Evolutionary conservation across 441 rosid species (phyloP), one percentile per base, ranked within the genome.

Genomic region (Erysimum pusillum): DNA sequence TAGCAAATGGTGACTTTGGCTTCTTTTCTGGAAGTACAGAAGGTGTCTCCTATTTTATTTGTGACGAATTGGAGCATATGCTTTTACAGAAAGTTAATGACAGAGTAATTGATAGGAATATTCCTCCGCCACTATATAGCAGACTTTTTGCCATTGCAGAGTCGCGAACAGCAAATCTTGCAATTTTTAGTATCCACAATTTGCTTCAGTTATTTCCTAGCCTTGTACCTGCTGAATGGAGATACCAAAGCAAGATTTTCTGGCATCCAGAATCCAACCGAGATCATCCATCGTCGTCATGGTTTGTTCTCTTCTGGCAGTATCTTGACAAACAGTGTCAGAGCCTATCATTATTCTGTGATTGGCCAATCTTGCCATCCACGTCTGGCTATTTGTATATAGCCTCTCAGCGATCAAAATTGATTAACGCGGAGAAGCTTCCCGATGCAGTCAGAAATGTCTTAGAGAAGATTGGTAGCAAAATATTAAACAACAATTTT

Each of bases 311-410:
- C 67, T 92, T 96, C 73, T 96, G 99, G 98, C 88, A 79, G 78
- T 96, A 96, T 82, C 87, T 96, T 73, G 86, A 9, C 78, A 79
- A 75, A 76, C 85, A 81, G 44, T 87, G 97, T 75, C 90, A 86
- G 80, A 88, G 83, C 57, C 82, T 96, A 54, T 87, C 91, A 15
- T 34, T 88, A 70, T 93, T 96, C 78, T 79, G 86, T 81, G 99
- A 93, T 76, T 96, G 99, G 99, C 99, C 99, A 51, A 88, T 96
- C 78, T 83, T 96, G 85, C 99, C 99, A 69, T 89, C 97, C 53
- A 87, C 86, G 46, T 86, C 99, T 75, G 97, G 97, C 60, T 83
- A 85, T 83, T 83, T 96, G 73, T 83, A 87, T 81, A 87, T 91
- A 76, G 88, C 94, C 84, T 89, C 95, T 74, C 81, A 75, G 74